Evolutionary conservation across 1,284 basidiomycete species (phyloP).

Genomic region (Apiotrichum gracile): DNA sequence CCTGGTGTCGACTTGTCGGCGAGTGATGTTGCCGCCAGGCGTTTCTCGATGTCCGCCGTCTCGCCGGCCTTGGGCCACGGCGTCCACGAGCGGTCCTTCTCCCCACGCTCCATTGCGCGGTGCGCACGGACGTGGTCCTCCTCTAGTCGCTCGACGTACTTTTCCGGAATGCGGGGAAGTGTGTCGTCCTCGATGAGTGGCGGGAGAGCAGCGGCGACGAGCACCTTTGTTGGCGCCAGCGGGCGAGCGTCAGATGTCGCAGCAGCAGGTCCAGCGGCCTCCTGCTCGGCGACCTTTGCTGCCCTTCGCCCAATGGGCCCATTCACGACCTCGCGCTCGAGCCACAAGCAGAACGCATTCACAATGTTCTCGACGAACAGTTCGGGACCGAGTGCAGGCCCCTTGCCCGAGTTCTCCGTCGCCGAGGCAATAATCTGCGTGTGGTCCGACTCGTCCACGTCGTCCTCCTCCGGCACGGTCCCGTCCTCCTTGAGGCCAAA

Average conservation of each 20-base stretch:
- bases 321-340: constrained; percentile 38
- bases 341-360: constrained; percentile 31
- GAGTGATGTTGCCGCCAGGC: background rate
- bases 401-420: constrained; percentile 31
- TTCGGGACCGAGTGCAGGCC: constrained; percentile 39
- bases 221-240: constrained; percentile 19
- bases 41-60: background rate
- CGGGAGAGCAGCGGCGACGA: constrained; percentile 36
- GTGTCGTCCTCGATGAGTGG: constrained; percentile 39
- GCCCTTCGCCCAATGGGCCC: constrained; percentile 33
- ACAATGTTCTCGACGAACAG: constrained; percentile 31
- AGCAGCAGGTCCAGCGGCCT: background rate
- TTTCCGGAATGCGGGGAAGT: constrained; percentile 36
- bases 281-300: constrained; percentile 1
- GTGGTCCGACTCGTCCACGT: constrained; percentile 1
- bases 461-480: background rate
- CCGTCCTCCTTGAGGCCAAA: background rate
- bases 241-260: background rate
- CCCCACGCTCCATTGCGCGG: constrained; percentile 8
- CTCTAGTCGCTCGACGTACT: constrained; percentile 36
- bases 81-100: constrained; percentile 15
- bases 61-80: constrained; percentile 11
- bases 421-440: constrained; percentile 27
- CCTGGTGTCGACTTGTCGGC: background rate
- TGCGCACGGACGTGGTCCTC: constrained; percentile 18